A percentile compares a stretch with the other conserved stretches of the same genome.
Conservation (phyloP, 2,329 filamentous ascomycete genomes). For the Talaromyces pinophilus region DNA sequence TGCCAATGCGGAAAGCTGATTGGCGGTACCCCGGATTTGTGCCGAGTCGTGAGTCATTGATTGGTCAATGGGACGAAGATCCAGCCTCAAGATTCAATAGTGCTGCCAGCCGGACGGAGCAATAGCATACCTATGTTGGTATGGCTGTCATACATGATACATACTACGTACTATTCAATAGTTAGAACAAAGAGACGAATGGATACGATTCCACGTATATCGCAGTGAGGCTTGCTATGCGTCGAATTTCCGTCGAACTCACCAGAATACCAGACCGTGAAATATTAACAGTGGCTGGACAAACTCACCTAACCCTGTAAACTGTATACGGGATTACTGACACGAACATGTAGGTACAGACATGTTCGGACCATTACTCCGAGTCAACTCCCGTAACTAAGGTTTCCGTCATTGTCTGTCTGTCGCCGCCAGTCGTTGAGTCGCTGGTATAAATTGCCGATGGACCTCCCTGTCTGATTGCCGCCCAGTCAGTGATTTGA, state of each 20-base stretch:
- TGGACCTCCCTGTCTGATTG: not conserved
- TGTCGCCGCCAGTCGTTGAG: not conserved
- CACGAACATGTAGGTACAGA: not conserved
- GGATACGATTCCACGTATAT: no score
- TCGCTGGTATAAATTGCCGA: constrained; percentile 4
- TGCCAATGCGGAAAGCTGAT: not conserved
- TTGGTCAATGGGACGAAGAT: not conserved
- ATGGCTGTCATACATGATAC: not conserved
- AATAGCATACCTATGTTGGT: no score
- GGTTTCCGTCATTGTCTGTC: not conserved
- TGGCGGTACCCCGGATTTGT: constrained; percentile 6
- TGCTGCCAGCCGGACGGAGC: not conserved
- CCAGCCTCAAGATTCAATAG: not conserved
- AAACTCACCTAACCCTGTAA: not conserved
- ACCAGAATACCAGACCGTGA: not conserved
- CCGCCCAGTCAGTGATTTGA: not conserved
- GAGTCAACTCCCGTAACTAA: not conserved
- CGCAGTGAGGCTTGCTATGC: no score
- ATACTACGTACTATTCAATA: not conserved
- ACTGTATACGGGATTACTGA: not conserved
- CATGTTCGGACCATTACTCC: not conserved
- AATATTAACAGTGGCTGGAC: not conserved
- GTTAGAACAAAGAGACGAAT: not conserved
- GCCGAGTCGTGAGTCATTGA: not conserved
- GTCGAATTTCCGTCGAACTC: no score